phyloP scores from a whole-genome alignment of 305 asterid species.

The Ilex paraguariensis region DNA sequence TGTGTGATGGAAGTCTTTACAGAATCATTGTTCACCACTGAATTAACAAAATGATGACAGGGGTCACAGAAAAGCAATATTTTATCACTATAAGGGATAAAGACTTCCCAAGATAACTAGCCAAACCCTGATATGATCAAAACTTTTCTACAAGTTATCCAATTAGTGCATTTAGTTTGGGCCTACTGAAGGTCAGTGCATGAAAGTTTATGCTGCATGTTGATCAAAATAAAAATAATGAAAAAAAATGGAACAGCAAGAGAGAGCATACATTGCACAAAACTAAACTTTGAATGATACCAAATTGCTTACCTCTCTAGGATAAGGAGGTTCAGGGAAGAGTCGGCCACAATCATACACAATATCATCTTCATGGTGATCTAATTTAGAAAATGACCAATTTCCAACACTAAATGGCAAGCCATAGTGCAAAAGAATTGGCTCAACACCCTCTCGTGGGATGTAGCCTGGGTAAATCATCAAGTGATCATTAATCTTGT shows the following conservation, averaged over 20 bases:
- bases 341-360: constrained; percentile 88
- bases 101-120: too few relatives aligned
- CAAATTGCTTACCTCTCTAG: constrained; percentile 64
- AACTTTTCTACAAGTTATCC: too few relatives aligned
- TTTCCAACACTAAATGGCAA: constrained; percentile 82
- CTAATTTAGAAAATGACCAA: constrained; percentile 87
- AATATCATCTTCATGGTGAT: constrained; percentile 76
- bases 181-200: too few relatives aligned
- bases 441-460: constrained; percentile 82
- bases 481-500: constrained; percentile 76
- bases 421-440: constrained; percentile 94
- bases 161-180: too few relatives aligned
- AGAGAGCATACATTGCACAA: neutral
- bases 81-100: too few relatives aligned
- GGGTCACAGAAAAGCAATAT: too few relatives aligned
- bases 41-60: too few relatives aligned
- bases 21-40: too few relatives aligned
- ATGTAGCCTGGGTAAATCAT: constrained; percentile 96
- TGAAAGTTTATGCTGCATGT: too few relatives aligned
- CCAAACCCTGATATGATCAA: too few relatives aligned
- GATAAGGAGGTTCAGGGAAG: constrained; percentile 96
- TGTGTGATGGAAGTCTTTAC: too few relatives aligned
- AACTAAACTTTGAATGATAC: neutral
- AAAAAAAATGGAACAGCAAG: neutral
- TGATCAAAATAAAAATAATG: too few relatives aligned